Percentiles rank a stretch among this genome's conserved stretches.
These are phyloP conservation scores for Aspergillus piperis DNA, from an alignment of 2,329 filamentous ascomycete species.

Conservation along the genomic window DNA sequence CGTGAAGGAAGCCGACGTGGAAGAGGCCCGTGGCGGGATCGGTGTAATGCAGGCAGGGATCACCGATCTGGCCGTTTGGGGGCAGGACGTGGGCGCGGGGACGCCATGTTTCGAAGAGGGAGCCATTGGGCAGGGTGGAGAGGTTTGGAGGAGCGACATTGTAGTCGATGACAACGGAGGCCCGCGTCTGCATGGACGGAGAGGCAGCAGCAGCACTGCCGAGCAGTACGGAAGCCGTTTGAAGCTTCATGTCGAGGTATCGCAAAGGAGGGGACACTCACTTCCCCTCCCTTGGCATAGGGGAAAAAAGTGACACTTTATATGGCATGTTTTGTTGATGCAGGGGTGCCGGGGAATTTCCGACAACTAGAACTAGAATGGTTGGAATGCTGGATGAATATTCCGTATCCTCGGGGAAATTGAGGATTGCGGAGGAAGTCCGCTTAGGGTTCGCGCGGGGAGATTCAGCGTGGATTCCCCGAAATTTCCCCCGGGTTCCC, in stretches of 20 bases:
- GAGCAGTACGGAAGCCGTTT: neutral
- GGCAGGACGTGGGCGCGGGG: conserved; percentile 21
- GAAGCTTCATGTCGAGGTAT: neutral
- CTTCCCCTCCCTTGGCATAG: neutral
- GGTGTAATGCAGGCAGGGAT: conserved; percentile 22
- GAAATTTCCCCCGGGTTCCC: neutral
- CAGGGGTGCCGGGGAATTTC: neutral
- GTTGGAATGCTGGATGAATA: neutral
- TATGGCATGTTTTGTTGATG: neutral
- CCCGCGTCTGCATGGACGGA: neutral
- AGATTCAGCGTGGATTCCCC: neutral
- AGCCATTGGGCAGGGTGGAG: conserved; percentile 16
- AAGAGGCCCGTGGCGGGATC: conserved; percentile 22
- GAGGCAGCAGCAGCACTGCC: neutral
- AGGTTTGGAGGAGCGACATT: conserved; percentile 18
- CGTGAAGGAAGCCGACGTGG: conserved; percentile 23
- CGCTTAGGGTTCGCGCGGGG: neutral
- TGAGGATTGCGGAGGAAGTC: neutral
- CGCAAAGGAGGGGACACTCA: neutral
- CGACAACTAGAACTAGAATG: neutral
- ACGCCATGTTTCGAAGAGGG: conserved; percentile 23
- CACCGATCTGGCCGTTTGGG: conserved; percentile 20
- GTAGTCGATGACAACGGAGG: neutral
- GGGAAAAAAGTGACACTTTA: neutral
- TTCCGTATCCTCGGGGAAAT: neutral